These are phyloP conservation scores for Pseudocercospora pini-densiflorae DNA, from an alignment of 2,329 filamentous ascomycete species.

Conservation along the genomic window DNA sequence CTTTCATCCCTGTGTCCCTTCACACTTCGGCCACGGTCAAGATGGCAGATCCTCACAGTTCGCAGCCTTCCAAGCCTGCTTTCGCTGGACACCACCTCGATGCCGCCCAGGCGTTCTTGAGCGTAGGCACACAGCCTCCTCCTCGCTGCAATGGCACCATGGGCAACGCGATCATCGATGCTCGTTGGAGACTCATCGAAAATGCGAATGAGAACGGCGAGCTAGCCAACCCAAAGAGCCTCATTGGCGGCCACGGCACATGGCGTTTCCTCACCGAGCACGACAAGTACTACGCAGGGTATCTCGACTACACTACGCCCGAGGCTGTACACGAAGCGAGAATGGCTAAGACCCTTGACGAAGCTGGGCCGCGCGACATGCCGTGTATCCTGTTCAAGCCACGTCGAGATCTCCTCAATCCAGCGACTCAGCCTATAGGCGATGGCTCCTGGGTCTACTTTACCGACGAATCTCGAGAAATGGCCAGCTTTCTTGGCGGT, in stretches of 20 bases:
- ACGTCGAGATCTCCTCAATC: background rate
- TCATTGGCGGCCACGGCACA: background rate
- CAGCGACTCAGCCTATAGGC: background rate
- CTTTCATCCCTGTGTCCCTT: background rate
- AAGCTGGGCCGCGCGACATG: background rate
- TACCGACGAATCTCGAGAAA: constrained; percentile 5
- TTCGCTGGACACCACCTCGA: background rate
- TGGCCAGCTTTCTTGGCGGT: constrained; percentile 22
- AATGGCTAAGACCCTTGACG: background rate
- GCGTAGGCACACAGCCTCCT: background rate
- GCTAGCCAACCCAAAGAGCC: background rate
- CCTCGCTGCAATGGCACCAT: background rate
- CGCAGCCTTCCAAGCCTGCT: too few species aligned
- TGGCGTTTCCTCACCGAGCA: background rate
- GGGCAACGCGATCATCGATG: background rate
- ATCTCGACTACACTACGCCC: background rate
- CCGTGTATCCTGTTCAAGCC: constrained; percentile 21
- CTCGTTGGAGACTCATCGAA: background rate
- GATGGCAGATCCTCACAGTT: too few species aligned
- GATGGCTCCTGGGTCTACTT: constrained; percentile 25
- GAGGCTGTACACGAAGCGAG: background rate
- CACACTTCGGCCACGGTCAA: too few species aligned
- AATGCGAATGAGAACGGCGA: background rate
- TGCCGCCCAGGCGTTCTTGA: background rate
- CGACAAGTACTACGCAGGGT: background rate